Base-by-base conservation (phyloP, 495 filamentous ascomycete genomes). In the Baudoinia panamericana region DNA sequence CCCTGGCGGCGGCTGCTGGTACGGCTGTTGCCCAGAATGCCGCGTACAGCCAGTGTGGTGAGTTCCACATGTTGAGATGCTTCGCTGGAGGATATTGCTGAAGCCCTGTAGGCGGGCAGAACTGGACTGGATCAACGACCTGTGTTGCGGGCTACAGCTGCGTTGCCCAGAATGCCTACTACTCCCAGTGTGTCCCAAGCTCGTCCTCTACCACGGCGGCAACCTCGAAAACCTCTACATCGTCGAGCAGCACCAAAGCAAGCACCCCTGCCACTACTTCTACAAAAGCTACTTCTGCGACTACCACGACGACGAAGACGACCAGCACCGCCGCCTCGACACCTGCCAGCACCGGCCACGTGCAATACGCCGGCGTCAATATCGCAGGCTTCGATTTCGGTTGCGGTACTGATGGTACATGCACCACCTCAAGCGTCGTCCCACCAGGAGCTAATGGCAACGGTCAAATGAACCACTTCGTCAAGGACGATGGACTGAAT, bases 391-490 rank as follows among this genome's bases (percentile, higher is more conserved):
- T 64, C 26, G 70, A 72, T 26, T 70, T 72, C 50, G 69, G 69
- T 17, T 72, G 69, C 47, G 50, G 58, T 18, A 68, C 62, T 17
- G 59, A 67, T 51, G 67, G 64, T 49, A 61, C 51, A 17, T 67
- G 61, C 48, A 48, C 43, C 35, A 38, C 59, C 7, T 35, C 56
- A 63, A 16, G 62, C 58, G 30, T 51, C 35, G 43, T 32, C 15
- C 25, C 28, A 6, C 24, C 33, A 0, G 52, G 44, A 18, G 27
- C 36, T 31, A 47, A 36, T 18, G 57, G 57, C 19, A 57, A 63
- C 9, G 62, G 38, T 18, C 72, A 76, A 51, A 76, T 76, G 65
- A 52, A 65, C 15, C 72, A 76, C 54, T 76, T 74, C 41, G 50
- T 58, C 39, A 66, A 60, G 11, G 57, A 67, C 28, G 61, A 69